Conservation (phyloP, 805 yeast species). For the Cyberlindnera saturnus region DNA sequence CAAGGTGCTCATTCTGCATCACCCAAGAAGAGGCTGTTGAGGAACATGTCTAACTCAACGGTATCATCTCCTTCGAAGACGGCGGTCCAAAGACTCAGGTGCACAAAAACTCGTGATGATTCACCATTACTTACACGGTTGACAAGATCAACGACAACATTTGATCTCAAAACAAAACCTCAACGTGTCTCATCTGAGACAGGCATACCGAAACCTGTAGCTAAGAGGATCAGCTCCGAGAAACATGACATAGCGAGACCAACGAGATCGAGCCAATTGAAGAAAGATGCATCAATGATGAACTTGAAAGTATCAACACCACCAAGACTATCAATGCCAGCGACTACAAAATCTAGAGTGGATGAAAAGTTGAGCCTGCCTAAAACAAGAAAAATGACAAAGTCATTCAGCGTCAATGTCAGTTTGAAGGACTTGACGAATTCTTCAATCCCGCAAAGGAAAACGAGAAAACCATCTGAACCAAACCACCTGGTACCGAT, state of each 20-base stretch:
- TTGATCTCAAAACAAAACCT: constrained; percentile 9
- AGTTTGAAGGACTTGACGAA: constrained; percentile 12
- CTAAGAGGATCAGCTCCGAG: constrained; percentile 12
- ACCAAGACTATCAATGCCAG: neutral
- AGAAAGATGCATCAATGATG: constrained; percentile 13
- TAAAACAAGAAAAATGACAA: constrained; percentile 14
- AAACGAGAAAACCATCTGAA: constrained; percentile 2
- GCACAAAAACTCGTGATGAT: constrained; percentile 3
- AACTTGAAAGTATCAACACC: constrained; percentile 3
- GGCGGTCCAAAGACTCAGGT: neutral
- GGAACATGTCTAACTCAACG: constrained; percentile 7
- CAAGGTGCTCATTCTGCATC: neutral
- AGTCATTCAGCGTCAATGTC: constrained; percentile 16
- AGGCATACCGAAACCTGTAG: constrained; percentile 4
- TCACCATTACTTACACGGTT: constrained; percentile 20
- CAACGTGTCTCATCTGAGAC: constrained; percentile 4
- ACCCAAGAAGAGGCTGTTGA: constrained; percentile 1
- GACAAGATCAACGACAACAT: constrained; percentile 21
- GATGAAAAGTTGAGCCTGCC: constrained; percentile 7
- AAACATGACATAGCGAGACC: constrained; percentile 8
- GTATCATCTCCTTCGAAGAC: constrained; percentile 7
- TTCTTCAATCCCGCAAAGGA: constrained; percentile 2
- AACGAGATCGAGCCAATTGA: constrained; percentile 17
- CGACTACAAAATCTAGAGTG: neutral
- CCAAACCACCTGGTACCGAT: too few relatives aligned